phyloP scores from a whole-genome alignment of 2,329 filamentous ascomycete species.

The Fusarium lyarnte region DNA sequence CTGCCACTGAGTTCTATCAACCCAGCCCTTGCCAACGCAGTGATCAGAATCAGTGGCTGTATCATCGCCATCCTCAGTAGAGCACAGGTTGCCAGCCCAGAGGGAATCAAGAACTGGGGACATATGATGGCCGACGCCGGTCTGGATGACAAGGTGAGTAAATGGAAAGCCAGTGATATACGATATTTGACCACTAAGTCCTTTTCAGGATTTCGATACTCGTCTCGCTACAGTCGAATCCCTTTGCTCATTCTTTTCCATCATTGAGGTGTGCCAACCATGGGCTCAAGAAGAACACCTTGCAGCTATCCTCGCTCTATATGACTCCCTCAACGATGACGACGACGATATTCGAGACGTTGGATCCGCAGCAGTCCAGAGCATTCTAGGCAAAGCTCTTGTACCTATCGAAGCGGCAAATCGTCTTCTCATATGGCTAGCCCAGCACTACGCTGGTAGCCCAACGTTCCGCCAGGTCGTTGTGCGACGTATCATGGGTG shows the following conservation, averaged over 20 bases:
- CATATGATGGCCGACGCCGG: slow-evolving; percentile 60
- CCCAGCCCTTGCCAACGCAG: slow-evolving; percentile 60
- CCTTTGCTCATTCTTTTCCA: slow-evolving; percentile 60
- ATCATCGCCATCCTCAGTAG: slow-evolving; percentile 51
- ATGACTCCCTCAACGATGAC: slow-evolving; percentile 85
- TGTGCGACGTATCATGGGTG: slow-evolving; percentile 53
- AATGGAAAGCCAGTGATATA: slow-evolving; percentile 25
- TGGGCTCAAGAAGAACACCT: slow-evolving; percentile 54
- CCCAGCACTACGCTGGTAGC: slow-evolving; percentile 46
- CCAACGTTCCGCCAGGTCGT: slow-evolving; percentile 53
- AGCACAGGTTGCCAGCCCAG: slow-evolving; percentile 8
- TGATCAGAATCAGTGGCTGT: slow-evolving; percentile 59
- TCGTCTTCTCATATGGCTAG: slow-evolving; percentile 57
- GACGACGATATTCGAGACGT: slow-evolving; percentile 85
- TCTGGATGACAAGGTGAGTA: slow-evolving; percentile 57
- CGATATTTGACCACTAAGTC: slow-evolving; percentile 28
- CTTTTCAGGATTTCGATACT: slow-evolving; percentile 67
- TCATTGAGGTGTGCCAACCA: slow-evolving; percentile 25
- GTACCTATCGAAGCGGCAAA: slow-evolving; percentile 59
- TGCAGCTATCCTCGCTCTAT: slow-evolving; percentile 71
- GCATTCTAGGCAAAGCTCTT: slow-evolving; percentile 57
- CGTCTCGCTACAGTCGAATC: slow-evolving; percentile 69
- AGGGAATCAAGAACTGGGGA: slow-evolving; percentile 56
- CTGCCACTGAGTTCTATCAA: slow-evolving; percentile 53
- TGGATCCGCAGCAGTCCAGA: slow-evolving; percentile 62